phyloP scores from a whole-genome alignment of 1,284 basidiomycete genomes.

The Malassezia vespertilionis region DNA sequence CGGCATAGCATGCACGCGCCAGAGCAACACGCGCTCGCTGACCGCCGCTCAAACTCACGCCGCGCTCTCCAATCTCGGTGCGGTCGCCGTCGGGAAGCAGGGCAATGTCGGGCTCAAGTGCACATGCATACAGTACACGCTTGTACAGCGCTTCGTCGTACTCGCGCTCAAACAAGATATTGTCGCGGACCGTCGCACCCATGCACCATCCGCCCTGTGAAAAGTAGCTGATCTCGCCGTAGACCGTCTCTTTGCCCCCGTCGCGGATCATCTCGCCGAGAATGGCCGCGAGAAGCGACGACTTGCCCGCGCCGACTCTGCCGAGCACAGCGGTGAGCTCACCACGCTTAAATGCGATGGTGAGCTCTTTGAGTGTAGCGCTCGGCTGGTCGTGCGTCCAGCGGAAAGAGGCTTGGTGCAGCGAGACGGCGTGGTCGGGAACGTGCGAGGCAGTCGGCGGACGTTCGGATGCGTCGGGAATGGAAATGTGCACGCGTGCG shows the following conservation, averaged over 20 bases:
- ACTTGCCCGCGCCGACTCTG: conserved; percentile 81
- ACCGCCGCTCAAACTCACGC: conserved; percentile 54
- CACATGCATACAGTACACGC: conserved; percentile 59
- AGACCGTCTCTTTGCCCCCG: conserved; percentile 62
- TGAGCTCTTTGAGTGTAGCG: conserved; percentile 68
- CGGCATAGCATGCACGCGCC: conserved; percentile 49
- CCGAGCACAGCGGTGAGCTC: conserved; percentile 77
- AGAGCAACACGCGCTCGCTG: conserved; percentile 64
- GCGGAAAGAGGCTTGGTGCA: conserved; percentile 49
- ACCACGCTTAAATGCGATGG: conserved; percentile 67
- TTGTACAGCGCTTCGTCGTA: conserved; percentile 59
- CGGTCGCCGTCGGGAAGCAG: conserved; percentile 62
- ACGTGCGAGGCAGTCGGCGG: not conserved
- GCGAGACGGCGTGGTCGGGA: conserved; percentile 49
- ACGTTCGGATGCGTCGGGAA: not conserved
- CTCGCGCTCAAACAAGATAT: conserved; percentile 65
- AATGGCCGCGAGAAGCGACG: conserved; percentile 50
- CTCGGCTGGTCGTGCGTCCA: conserved; percentile 56
- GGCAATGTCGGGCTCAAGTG: conserved; percentile 66
- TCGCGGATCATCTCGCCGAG: conserved; percentile 75
- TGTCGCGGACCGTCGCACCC: conserved; percentile 49
- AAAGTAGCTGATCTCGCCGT: conserved; percentile 71
- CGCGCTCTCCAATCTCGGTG: conserved; percentile 71
- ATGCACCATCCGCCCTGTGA: conserved; percentile 73
- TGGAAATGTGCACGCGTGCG: conserved; percentile 5